These are phyloP conservation scores for Zoysia pacifica DNA, from an alignment of 176 grass and related monocot species.

Conservation along the genomic window DNA sequence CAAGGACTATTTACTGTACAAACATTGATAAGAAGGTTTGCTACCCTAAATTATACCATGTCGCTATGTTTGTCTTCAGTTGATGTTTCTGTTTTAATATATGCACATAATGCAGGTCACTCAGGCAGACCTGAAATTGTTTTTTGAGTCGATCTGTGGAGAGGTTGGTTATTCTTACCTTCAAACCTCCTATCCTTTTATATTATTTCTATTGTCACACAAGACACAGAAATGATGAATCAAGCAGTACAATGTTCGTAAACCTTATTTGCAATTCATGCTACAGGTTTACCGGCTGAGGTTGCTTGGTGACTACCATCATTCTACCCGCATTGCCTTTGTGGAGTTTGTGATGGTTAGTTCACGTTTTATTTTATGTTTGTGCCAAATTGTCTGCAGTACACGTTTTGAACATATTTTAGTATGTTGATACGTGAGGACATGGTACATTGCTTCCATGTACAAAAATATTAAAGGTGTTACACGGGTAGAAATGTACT, in stretches of 20 bases:
- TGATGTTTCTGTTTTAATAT: constrained; percentile 35
- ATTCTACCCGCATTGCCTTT: constrained; percentile 96
- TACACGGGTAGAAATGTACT: not conserved
- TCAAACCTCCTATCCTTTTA: constrained; percentile 15
- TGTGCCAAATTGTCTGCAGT: not conserved
- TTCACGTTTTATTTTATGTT: constrained; percentile 15
- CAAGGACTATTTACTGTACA: constrained; percentile 98
- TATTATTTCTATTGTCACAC: not conserved
- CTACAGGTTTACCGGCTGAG: constrained; percentile 88
- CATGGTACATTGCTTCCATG: not conserved
- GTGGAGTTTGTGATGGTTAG: constrained; percentile 98
- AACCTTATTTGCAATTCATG: constrained; percentile 9
- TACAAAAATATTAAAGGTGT: constrained; percentile 13
- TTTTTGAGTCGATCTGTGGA: constrained; percentile 98
- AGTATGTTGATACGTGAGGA: not conserved
- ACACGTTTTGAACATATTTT: not conserved
- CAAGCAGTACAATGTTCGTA: constrained; percentile 16
- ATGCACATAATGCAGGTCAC: constrained; percentile 65
- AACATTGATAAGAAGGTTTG: constrained; percentile 99
- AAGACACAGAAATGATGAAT: constrained; percentile 23
- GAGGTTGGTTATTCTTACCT: constrained; percentile 65
- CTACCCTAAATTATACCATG: constrained; percentile 18
- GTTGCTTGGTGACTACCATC: constrained; percentile 97
- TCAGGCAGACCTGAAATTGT: constrained; percentile 97
- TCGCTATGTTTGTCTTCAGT: not conserved